Base-by-base conservation (phyloP, 2,329 filamentous ascomycete genomes). In the Trematosphaeria pertusa region DNA sequence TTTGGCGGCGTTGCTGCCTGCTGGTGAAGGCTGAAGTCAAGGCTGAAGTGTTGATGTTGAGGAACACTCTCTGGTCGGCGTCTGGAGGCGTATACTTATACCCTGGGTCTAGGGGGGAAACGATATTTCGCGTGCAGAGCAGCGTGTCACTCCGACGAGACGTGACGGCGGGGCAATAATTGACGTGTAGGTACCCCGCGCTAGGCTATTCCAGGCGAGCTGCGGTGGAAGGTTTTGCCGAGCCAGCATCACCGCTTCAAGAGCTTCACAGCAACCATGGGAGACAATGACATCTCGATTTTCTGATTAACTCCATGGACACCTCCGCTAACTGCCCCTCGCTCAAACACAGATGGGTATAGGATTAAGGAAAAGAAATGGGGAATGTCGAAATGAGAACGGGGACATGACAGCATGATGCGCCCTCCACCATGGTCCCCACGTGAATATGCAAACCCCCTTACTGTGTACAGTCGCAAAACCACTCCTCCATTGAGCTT, bases 321-420 rank as follows among this genome's bases (percentile, higher is more conserved):
- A 32, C 26, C 37, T 46, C 37, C 50, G 39, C 30, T 28, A 44
- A 35, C 39, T 39, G 37, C 42, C 40, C 40, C 26, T 58, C 50
- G 42, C 49, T 49, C 54, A 45, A 56, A 44, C 54, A 49, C 45
- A 61, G 48, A 54, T 60, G 65, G 65, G 65, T 69, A 69, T 69
- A 66, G 61, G 58, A 66, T 67, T 62, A 65, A 57, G 52, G 55
- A 58, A 62, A 54, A 26, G 48, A 41, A 55, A n/a, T n/a, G n/a
- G n/a, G n/a, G n/a, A n/a, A n/a, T n/a, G n/a, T n/a, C n/a, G n/a
- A n/a, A n/a, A n/a, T n/a, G n/a, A n/a, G n/a, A n/a, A n/a, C n/a
- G n/a, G n/a, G n/a, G n/a, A n/a, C n/a, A n/a, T n/a, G n/a, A 58
- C 43, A 42, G 28, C 12, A 38, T 28, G 33, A 18, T 43, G 37